Percentiles rank a stretch among this genome's conserved stretches.
Conservation (phyloP, 2,329 filamentous ascomycete genomes). For the Fusarium sp. region DNA sequence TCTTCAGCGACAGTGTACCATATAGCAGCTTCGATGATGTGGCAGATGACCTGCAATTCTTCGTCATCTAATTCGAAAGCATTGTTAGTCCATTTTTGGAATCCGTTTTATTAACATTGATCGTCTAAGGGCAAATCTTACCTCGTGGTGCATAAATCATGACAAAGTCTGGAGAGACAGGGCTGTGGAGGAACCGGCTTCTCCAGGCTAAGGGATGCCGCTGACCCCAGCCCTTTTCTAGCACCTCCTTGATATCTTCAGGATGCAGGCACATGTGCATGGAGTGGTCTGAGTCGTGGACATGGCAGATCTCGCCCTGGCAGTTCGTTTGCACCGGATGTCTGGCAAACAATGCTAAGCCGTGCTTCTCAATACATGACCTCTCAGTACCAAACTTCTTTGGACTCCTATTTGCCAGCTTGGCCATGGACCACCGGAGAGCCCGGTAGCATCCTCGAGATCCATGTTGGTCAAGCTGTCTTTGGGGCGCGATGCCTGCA, state of each 20-base stretch:
- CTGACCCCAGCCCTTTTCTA: constrained; percentile 85
- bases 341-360: constrained; percentile 78
- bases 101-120: neutral
- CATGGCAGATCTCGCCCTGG: constrained; percentile 85
- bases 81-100: constrained; percentile 2
- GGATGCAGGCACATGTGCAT: constrained; percentile 87
- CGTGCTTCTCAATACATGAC: constrained; percentile 86
- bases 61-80: constrained; percentile 61
- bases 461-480: constrained; percentile 79
- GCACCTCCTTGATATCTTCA: constrained; percentile 77
- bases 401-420: constrained; percentile 62
- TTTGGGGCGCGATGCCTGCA: constrained; percentile 83
- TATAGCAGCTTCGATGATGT: constrained; percentile 79
- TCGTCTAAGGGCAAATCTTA: constrained; percentile 47
- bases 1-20: constrained; percentile 72
- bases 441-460: constrained; percentile 65
- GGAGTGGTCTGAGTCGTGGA: constrained; percentile 80
- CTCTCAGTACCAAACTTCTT: constrained; percentile 70
- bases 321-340: constrained; percentile 77
- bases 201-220: constrained; percentile 75
- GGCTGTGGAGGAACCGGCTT: constrained; percentile 71
- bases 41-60: constrained; percentile 75
- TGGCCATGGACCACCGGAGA: constrained; percentile 66
- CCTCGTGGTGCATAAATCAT: constrained; percentile 85
- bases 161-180: constrained; percentile 80